Percentiles rank a stretch among this genome's conserved stretches.
Conservation (phyloP, 805 yeast species). For the Gaillardinia entomophila region DNA sequence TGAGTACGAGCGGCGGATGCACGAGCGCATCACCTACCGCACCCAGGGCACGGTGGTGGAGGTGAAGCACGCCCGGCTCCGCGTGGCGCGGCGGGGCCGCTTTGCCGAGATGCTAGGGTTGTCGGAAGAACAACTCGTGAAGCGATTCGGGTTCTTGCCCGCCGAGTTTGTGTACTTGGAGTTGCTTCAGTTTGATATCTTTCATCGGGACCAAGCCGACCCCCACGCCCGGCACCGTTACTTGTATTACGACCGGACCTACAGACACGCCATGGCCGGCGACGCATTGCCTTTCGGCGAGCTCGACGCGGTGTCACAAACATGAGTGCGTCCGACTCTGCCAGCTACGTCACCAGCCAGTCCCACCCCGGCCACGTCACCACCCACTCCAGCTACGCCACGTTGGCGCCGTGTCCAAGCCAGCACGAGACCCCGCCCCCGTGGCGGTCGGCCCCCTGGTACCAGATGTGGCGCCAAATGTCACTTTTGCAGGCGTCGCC, state of each 20-base stretch:
- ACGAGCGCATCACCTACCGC: slow-evolving; percentile 28
- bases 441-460: too few species aligned
- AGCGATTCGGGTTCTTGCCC: neutral
- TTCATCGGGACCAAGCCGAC: neutral
- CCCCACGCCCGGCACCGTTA: too few species aligned
- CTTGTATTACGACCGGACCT: neutral
- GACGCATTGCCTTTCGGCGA: too few species aligned
- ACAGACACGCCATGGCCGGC: neutral
- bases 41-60: slow-evolving; percentile 6
- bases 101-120: neutral
- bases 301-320: too few species aligned
- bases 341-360: too few species aligned
- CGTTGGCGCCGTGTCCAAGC: too few species aligned
- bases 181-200: neutral
- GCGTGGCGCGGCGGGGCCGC: neutral
- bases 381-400: too few species aligned
- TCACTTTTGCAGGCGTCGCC: too few species aligned
- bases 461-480: too few species aligned
- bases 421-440: too few species aligned
- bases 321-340: too few species aligned
- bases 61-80: neutral
- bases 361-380: too few species aligned
- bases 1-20: slow-evolving; percentile 23
- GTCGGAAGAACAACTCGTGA: neutral
- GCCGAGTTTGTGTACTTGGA: neutral